Percentiles rank a stretch among this genome's conserved stretches.
Evolutionary conservation across 78 protist genomes (phyloP).

Genomic region (Trichosphaerium sp.): DNA sequence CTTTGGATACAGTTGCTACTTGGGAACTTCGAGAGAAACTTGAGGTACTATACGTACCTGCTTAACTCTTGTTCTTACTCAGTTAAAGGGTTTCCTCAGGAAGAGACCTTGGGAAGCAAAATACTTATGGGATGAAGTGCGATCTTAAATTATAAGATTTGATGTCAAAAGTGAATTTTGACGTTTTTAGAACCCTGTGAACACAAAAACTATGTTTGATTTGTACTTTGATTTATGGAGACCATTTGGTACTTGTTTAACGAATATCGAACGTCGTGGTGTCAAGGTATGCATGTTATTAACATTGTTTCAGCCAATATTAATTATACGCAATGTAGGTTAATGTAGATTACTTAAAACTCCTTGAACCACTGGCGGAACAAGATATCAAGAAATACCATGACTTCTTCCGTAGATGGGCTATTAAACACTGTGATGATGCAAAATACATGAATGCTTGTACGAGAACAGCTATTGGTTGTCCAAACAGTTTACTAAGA

Average conservation of each 20-base stretch:
- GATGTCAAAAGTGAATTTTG: too few species aligned
- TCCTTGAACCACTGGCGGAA: slow-evolving; percentile 2
- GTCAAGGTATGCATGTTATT: slow-evolving; percentile 27
- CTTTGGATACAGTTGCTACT: slow-evolving; percentile 3
- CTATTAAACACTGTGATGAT: neutral
- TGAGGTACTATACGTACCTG: too few species aligned
- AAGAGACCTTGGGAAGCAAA: too few species aligned
- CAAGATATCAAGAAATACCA: slow-evolving; percentile 13
- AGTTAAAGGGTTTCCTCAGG: slow-evolving; percentile 42
- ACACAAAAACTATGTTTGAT: slow-evolving; percentile 11
- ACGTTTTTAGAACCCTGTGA: neutral
- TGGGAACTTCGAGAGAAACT: slow-evolving; percentile 36
- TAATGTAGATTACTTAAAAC: neutral
- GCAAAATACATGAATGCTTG: slow-evolving; percentile 55
- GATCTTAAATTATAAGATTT: too few species aligned
- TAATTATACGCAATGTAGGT: slow-evolving; percentile 9
- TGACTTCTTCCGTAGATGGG: slow-evolving; percentile 26
- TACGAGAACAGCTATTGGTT: too few species aligned
- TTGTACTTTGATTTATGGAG: slow-evolving; percentile 28
- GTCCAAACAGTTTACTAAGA: too few species aligned
- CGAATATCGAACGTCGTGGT: slow-evolving; percentile 62
- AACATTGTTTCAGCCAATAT: too few species aligned
- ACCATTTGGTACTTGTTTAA: slow-evolving; percentile 65
- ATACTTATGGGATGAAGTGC: too few species aligned
- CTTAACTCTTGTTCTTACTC: too few species aligned